Evolutionary conservation across 1,284 basidiomycete genomes (phyloP).

Genomic region (Ustilago bromivora): DNA sequence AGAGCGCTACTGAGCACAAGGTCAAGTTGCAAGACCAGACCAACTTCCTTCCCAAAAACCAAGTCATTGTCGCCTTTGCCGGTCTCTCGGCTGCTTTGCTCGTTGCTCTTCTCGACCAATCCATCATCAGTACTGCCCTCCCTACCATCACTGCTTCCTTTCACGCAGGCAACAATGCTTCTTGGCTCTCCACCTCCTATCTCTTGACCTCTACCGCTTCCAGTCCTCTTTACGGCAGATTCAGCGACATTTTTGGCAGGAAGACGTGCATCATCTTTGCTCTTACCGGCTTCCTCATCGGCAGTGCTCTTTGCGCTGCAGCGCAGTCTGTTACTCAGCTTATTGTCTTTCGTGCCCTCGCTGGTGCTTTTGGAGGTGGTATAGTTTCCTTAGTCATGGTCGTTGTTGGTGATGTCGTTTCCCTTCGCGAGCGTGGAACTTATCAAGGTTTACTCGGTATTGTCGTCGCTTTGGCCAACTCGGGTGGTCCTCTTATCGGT

Average conservation of each 20-base stretch:
- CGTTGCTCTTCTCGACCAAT: slow-evolving; percentile 67
- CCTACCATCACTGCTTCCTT: slow-evolving; percentile 63
- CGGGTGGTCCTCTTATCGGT: slow-evolving; percentile 55
- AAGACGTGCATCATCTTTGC: slow-evolving; percentile 77
- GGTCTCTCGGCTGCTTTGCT: slow-evolving; percentile 73
- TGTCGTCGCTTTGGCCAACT: slow-evolving; percentile 52
- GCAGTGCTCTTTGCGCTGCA: slow-evolving; percentile 68
- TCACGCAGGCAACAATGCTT: slow-evolving; percentile 69
- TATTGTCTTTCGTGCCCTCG: slow-evolving; percentile 78
- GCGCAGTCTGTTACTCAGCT: slow-evolving; percentile 75
- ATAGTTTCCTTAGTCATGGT: slow-evolving; percentile 76
- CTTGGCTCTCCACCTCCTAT: slow-evolving; percentile 71
- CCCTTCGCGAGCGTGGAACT: slow-evolving; percentile 53
- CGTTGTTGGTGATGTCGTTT: slow-evolving; percentile 55
- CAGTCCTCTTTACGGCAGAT: slow-evolving; percentile 69
- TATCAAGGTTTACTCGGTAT: slow-evolving; percentile 60
- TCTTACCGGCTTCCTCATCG: slow-evolving; percentile 74
- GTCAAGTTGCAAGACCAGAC: slow-evolving; percentile 79
- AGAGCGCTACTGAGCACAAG: slow-evolving; percentile 36
- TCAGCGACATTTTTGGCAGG: slow-evolving; percentile 78
- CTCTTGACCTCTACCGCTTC: slow-evolving; percentile 70
- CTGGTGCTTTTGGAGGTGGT: slow-evolving; percentile 79
- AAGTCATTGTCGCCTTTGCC: slow-evolving; percentile 77
- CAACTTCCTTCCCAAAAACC: slow-evolving; percentile 78
- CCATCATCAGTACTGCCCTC: slow-evolving; percentile 69